Conservation (phyloP, 2,329 filamentous ascomycete species). For the Atkinsonella hypoxylon region DNA sequence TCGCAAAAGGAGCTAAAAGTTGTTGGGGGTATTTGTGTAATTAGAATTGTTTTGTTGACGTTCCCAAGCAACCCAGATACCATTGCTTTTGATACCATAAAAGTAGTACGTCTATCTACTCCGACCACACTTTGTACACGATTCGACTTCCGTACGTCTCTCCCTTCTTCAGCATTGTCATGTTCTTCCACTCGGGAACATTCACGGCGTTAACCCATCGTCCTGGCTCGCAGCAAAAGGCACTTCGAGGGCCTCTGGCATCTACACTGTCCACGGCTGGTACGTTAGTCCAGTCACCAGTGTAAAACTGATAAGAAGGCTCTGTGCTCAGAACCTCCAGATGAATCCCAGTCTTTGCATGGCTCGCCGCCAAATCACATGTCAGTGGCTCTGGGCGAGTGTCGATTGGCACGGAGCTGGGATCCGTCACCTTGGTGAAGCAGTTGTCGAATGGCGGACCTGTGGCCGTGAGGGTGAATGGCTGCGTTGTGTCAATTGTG, state of each 20-base stretch:
- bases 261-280: conserved; percentile 51
- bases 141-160: conserved; percentile 70
- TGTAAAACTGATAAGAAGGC: conserved; percentile 96
- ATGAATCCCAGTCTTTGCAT: conserved; percentile 63
- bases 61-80: neutral
- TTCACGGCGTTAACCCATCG: conserved; percentile 86
- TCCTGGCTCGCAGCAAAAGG: conserved; percentile 87
- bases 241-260: conserved; percentile 55
- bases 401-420: conserved; percentile 49
- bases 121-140: conserved; percentile 78
- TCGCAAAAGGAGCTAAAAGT: neutral
- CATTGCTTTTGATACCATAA: neutral
- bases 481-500: conserved; percentile 50
- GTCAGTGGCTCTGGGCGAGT: conserved; percentile 51
- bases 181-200: conserved; percentile 63
- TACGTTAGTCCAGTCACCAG: conserved; percentile 73
- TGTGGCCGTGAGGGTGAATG: conserved; percentile 59
- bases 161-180: conserved; percentile 74
- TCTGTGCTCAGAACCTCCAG: conserved; percentile 85
- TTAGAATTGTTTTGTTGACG: neutral
- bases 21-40: neutral
- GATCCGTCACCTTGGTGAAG: conserved; percentile 63
- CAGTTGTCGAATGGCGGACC: conserved; percentile 80
- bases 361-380: conserved; percentile 58
- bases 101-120: conserved; percentile 21